Base-by-base conservation (phyloP, 192 early-diverging fungal genomes). In the Coemansia erecta region DNA sequence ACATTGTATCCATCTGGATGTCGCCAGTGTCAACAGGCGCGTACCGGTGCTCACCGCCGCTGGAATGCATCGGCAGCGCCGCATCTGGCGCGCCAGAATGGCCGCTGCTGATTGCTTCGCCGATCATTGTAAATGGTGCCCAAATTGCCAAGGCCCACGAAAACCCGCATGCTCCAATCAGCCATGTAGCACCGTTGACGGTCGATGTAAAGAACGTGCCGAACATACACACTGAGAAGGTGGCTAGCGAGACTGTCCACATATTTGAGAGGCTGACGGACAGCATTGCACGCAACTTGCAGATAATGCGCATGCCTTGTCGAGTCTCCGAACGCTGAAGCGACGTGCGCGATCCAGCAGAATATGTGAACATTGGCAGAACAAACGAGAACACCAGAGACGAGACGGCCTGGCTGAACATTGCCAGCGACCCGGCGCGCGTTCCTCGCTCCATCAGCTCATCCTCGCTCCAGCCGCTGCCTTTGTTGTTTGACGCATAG, bases 51-150 rank as follows among this genome's bases (percentile, higher is more conserved):
- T 42, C 40, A 22, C 21, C 49, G 0, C 39, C 15, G 5, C 40
- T 40, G 5, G 19, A 17, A 31, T 37, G 35, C 49, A 53, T 23
- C 5, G 61, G 52, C 53, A 58, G 61, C 24, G 21, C 56, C 18
- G 54, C 37, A 14, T 12, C 22, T 31, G 23, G 24, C 6, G 18
- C 4, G 28, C 33, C 24, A 4, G 51, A 26, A 12, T 5, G 33
- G 43, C 39, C 54, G 51, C 49, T 56, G 41, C 66, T 72, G 42
- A 72, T 73, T n/a, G 61, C 41, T 45, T 80, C 90, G 26, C 94
- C 93, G 3, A 98, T 81, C 49, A 98, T 81, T 0, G 91, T 85
- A 73, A 94, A 95, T 3, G 96, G 96, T n/a, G 91, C 82, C 96
- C 96, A 98, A 61, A 89, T 73, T 14, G 85, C 84, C n/a, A 92